Evolutionary conservation across 805 yeast genomes (phyloP).

Genomic region (Zygoascus tannicola): DNA sequence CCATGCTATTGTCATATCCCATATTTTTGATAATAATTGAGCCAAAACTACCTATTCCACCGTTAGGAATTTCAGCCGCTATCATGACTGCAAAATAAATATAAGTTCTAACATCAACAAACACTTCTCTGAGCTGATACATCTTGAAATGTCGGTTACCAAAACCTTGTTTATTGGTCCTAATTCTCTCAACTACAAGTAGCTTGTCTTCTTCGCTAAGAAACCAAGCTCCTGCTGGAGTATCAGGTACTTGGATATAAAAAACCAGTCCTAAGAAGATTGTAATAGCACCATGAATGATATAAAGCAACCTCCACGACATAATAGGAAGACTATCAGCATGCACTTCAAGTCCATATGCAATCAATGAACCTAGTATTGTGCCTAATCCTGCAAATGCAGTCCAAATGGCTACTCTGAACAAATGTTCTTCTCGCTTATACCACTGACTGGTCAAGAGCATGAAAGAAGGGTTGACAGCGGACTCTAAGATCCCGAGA

Average conservation of each 20-base stretch:
- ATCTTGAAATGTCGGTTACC: constrained; percentile 46
- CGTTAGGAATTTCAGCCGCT: constrained; percentile 38
- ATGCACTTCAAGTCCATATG: constrained; percentile 35
- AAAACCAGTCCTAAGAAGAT: constrained; percentile 28
- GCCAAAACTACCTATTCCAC: constrained; percentile 43
- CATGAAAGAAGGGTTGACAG: constrained; percentile 51
- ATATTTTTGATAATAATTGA: constrained; percentile 34
- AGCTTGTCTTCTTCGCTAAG: constrained; percentile 37
- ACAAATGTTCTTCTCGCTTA: constrained; percentile 38
- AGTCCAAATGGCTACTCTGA: constrained; percentile 36
- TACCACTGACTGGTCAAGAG: constrained; percentile 53
- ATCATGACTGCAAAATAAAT: constrained; percentile 34
- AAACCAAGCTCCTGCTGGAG: constrained; percentile 40
- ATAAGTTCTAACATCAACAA: constrained; percentile 42
- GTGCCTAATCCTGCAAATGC: constrained; percentile 37
- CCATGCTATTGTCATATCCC: constrained; percentile 13
- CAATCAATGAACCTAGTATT: constrained; percentile 39
- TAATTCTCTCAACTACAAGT: constrained; percentile 42
- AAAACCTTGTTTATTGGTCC: constrained; percentile 46
- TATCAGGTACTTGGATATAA: constrained; percentile 34
- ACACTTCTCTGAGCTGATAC: constrained; percentile 43
- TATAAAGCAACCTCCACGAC: constrained; percentile 46
- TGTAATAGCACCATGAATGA: constrained; percentile 49
- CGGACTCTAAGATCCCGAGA: constrained; percentile 44
- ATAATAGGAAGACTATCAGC: constrained; percentile 18